These are phyloP conservation scores for Epithele typhae DNA, from an alignment of 768 basidiomycete species.

Conservation along the genomic window DNA sequence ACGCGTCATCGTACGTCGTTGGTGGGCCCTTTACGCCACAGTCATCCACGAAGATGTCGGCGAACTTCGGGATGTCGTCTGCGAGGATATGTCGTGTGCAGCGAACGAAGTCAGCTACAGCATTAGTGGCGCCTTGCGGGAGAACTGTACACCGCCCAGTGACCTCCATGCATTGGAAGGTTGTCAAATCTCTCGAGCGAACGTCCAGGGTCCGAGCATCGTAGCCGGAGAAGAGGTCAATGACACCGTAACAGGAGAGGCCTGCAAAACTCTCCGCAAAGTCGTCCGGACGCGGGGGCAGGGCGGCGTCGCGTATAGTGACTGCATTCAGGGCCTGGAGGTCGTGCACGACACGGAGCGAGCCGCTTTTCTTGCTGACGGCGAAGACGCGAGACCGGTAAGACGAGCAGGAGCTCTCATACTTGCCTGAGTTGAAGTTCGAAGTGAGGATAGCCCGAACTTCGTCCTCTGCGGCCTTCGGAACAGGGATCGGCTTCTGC, in stretches of 20 bases:
- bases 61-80: slow-evolving; percentile 19
- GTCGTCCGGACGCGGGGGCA: slow-evolving; percentile 30
- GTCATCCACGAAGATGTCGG: slow-evolving; percentile 23
- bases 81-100: slow-evolving; percentile 19
- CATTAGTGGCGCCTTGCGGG: slow-evolving; percentile 16
- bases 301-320: slow-evolving; percentile 32
- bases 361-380: slow-evolving; percentile 33
- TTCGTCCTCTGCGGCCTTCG: slow-evolving; percentile 27
- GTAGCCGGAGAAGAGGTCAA: slow-evolving; percentile 16
- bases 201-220: slow-evolving; percentile 10
- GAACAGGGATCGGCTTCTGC: slow-evolving; percentile 32
- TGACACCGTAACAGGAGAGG: slow-evolving; percentile 7
- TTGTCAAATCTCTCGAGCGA: slow-evolving; percentile 10
- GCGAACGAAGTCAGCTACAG: slow-evolving; percentile 18
- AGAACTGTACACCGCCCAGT: slow-evolving; percentile 11
- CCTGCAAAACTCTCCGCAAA: slow-evolving; percentile 24
- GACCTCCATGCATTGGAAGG: slow-evolving; percentile 17
- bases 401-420: slow-evolving; percentile 31
- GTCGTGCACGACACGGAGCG: slow-evolving; percentile 32
- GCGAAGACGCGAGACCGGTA: slow-evolving; percentile 37
- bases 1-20: slow-evolving; percentile 12
- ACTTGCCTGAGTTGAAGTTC: slow-evolving; percentile 34
- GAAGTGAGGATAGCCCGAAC: slow-evolving; percentile 27
- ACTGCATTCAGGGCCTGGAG: slow-evolving; percentile 36
- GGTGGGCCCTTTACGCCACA: slow-evolving; percentile 17